phyloP scores from a whole-genome alignment of 805 yeast species.

The Candida hispaniensis region DNA sequence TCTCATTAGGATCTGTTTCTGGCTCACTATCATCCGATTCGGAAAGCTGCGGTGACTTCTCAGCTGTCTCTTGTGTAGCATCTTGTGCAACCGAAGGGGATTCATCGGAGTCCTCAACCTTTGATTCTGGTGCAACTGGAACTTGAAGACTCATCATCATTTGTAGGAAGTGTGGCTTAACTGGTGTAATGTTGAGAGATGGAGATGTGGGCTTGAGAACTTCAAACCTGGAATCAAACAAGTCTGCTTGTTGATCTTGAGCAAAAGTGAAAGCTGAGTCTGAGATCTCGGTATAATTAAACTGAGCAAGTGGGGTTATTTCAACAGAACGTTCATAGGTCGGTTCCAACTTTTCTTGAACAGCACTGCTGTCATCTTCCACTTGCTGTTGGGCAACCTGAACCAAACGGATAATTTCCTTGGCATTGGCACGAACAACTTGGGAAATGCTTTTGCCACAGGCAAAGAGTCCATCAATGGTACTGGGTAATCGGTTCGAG shows the following conservation, averaged over 20 bases:
- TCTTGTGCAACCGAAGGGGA: conserved; percentile 1
- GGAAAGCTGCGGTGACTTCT: neutral
- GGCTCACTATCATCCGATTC: conserved; percentile 7
- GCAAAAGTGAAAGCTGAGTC: no score
- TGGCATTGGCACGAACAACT: conserved; percentile 46
- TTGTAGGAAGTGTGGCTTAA: no score
- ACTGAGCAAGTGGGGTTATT: no score
- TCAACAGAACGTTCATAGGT: no score
- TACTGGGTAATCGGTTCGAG: conserved; percentile 48
- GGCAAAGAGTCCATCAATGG: conserved; percentile 31
- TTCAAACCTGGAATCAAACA: no score
- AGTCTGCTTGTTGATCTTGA: no score
- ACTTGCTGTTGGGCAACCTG: conserved; percentile 22
- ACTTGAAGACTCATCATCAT: conserved; percentile 12
- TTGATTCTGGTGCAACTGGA: conserved; percentile 7
- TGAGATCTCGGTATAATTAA: no score
- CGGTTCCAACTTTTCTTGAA: no score
- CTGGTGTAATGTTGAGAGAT: no score
- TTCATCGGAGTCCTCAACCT: conserved; percentile 2
- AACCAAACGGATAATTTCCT: conserved; percentile 49
- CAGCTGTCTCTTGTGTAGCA: conserved; percentile 1
- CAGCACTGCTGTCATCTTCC: conserved; percentile 4
- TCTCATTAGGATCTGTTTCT: conserved; percentile 7
- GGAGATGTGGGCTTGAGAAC: no score
- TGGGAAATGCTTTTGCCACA: conserved; percentile 35